Conservation (phyloP, 192 early-diverging fungal species). For the Rhizophagus sp. region DNA sequence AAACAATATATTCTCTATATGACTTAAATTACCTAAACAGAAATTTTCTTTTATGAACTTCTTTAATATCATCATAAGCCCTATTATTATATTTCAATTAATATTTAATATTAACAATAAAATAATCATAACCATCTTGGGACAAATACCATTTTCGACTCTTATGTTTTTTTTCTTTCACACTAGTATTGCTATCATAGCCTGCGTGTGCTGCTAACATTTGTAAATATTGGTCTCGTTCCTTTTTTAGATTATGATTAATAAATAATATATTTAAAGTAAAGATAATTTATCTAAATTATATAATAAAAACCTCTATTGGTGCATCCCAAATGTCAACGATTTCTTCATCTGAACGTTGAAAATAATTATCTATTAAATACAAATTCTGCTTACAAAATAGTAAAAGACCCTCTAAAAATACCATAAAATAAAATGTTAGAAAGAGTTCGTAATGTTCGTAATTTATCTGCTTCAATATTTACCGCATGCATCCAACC, state of each 20-base stretch:
- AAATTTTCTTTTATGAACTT: conserved; percentile 64
- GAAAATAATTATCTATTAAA: conserved; percentile 71
- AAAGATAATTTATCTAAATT: not conserved
- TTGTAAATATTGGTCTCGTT: conserved; percentile 60
- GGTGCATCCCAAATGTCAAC: conserved; percentile 75
- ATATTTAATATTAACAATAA: not conserved
- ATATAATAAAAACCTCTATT: conserved; percentile 36
- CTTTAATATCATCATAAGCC: conserved; percentile 61
- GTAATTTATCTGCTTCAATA: not conserved
- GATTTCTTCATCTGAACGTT: conserved; percentile 61
- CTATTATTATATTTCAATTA: conserved; percentile 20
- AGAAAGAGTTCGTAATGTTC: not conserved
- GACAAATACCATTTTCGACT: conserved; percentile 25
- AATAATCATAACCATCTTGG: not conserved
- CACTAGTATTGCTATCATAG: conserved; percentile 29
- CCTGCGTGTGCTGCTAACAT: conserved; percentile 55
- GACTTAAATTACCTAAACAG: conserved; percentile 47
- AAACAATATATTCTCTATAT: not conserved
- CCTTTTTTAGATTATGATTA: conserved; percentile 28
- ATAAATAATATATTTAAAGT: not conserved
- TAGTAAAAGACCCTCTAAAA: conserved; percentile 63
- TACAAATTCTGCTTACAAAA: conserved; percentile 74
- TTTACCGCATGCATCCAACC: conserved; percentile 68
- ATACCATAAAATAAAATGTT: not conserved
- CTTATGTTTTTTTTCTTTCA: conserved; percentile 26